Evolutionary conservation across 2,329 filamentous ascomycete genomes (phyloP), one percentile per base, ranked within the genome.

Genomic region (Triangularia setosa): DNA sequence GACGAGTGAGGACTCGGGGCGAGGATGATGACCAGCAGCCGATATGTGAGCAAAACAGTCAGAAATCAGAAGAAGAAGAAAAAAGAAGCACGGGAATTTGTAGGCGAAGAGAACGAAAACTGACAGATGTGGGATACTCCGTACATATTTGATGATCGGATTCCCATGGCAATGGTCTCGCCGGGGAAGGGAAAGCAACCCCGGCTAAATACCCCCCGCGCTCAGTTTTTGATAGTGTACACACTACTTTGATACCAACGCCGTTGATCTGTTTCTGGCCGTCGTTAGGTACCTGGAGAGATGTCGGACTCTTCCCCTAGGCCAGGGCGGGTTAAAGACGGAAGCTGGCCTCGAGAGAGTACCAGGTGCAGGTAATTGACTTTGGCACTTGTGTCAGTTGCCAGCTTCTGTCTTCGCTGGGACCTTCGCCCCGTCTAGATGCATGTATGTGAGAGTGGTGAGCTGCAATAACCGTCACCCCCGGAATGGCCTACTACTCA

Each of bases 141-240:
- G 28, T 35, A 8, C 53, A 56, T 61, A 63, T 67, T 67, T 66
- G 64, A 66, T 61, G 25, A 44, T 35, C 63, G 33, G 58, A 62
- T 56, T 67, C 64, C 64, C 63, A 61, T 62, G 24, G 40, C 58
- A 54, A 58, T 53, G 61, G 64, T 61, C 64, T 60, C 64, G 55
- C 65, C 57, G 58, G 30, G 48, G 53, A n/a, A n/a, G 59, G 35
- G 57, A 63, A 33, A 35, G 6, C 21, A 55, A n/a, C n/a, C 44
- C 63, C 63, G 63, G 63, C 18, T 65, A 67, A 67, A 67, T 65
- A 63, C 48, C 56, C 54, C 52, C 54, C 63, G 40, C 40, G 40
- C 40, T n/a, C 40, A n/a, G 4, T 48, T 3, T 4, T 21, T 48
- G 40, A 48, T 48, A 48, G 35, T 8, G 35, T 44, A 5, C 27